Evolutionary conservation across 345 rosid species (phyloP).

Genomic region (sweet orange (Citrus sinensis)): DNA sequence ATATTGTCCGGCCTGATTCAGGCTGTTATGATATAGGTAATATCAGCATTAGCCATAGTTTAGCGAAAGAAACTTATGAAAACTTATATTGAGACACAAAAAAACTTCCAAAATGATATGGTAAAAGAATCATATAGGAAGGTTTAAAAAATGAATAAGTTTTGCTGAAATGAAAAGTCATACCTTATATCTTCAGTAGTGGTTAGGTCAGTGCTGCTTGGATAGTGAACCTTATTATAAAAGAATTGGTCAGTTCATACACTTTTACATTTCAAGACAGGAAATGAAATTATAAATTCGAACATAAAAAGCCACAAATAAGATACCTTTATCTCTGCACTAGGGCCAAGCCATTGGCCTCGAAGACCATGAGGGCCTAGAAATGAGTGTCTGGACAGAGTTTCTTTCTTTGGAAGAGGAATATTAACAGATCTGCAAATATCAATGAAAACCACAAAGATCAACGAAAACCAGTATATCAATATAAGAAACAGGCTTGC

Average conservation of each 20-base stretch:
- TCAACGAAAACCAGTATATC: constrained; percentile 2
- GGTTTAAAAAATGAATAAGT: background rate
- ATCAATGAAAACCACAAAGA: constrained; percentile 22
- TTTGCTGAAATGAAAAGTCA: constrained; percentile 2
- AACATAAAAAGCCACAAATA: background rate
- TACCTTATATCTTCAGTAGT: constrained; percentile 53
- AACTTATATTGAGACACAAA: background rate
- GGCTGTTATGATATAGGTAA: constrained; percentile 34
- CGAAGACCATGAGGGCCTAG: constrained; percentile 87
- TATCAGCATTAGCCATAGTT: constrained; percentile 17
- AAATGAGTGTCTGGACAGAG: constrained; percentile 90
- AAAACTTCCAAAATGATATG: background rate
- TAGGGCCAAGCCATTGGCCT: constrained; percentile 89
- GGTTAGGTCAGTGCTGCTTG: constrained; percentile 53
- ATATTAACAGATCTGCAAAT: constrained; percentile 61
- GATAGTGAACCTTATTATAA: constrained; percentile 69
- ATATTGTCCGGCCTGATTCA: constrained; percentile 41
- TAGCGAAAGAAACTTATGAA: background rate
- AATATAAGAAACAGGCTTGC: background rate
- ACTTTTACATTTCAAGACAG: constrained; percentile 12
- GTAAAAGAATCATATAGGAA: constrained; percentile 2
- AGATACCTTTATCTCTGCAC: constrained; percentile 63
- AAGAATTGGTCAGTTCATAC: constrained; percentile 17
- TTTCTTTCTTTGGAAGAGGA: constrained; percentile 76
- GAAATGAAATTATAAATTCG: background rate